A percentile compares a stretch with the other conserved stretches of the same genome.
Evolutionary conservation across 148 eudicot species (phyloP).

Genomic region (Rhododendron ferrugineum): DNA sequence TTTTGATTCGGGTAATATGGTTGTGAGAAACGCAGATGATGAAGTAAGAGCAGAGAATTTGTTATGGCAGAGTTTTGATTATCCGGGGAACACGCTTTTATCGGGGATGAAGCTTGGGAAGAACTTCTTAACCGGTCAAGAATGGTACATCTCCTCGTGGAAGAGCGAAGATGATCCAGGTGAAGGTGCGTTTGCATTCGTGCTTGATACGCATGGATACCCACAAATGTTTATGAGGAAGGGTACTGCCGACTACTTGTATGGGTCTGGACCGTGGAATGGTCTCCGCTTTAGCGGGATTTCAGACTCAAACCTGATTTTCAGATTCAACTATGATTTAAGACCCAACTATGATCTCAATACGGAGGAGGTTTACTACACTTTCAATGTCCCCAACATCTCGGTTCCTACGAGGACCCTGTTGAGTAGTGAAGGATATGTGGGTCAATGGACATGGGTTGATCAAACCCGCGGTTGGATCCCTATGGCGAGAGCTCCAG

Average conservation of each 20-base stretch:
- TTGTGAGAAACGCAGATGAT: conserved; percentile 11
- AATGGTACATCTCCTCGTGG: conserved; percentile 15
- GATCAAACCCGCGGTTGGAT: conserved; percentile 15
- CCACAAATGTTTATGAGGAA: neutral
- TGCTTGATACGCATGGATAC: neutral
- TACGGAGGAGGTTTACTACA: conserved; percentile 17
- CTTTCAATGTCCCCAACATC: neutral
- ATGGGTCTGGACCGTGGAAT: conserved; percentile 22
- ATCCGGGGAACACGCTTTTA: conserved; percentile 5
- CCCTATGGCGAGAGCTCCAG: conserved; percentile 2
- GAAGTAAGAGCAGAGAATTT: neutral
- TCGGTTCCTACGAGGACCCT: conserved; percentile 12
- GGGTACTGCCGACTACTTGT: neutral
- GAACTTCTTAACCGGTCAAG: conserved; percentile 10
- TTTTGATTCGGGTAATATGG: conserved; percentile 20
- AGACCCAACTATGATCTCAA: neutral
- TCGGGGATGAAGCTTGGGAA: conserved; percentile 20
- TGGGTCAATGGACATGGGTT: conserved; percentile 6
- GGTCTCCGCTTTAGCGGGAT: conserved; percentile 18
- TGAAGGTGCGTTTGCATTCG: neutral
- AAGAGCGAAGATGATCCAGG: conserved; percentile 19
- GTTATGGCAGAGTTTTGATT: conserved; percentile 29
- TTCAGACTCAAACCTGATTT: neutral
- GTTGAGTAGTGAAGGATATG: conserved; percentile 15
- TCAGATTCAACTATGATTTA: neutral